Conservation (phyloP, 345 rosid genomes). For the Arabis hirsuta region DNA sequence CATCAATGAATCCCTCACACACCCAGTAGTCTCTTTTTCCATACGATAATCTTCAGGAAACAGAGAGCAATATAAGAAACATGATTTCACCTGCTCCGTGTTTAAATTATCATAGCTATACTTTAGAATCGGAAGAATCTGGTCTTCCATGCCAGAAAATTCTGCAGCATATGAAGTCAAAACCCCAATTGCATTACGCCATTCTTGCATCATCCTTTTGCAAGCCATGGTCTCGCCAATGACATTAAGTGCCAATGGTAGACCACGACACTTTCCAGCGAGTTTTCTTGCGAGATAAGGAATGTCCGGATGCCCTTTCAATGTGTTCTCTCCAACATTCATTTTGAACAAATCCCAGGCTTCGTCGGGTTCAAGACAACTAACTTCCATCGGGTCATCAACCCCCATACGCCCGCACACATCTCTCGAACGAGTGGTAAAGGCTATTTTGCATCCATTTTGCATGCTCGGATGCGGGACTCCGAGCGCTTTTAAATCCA, state of each 20-base stretch:
- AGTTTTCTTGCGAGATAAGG: neutral
- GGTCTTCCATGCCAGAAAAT: constrained; percentile 27
- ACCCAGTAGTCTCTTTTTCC: constrained; percentile 41
- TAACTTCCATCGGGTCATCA: neutral
- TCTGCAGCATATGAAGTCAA: constrained; percentile 14
- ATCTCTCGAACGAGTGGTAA: constrained; percentile 28
- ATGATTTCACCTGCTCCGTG: neutral
- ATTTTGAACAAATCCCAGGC: neutral
- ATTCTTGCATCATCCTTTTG: constrained; percentile 31
- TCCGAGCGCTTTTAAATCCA: constrained; percentile 20
- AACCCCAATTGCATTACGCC: constrained; percentile 38
- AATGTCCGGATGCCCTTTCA: neutral
- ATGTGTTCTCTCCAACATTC: neutral
- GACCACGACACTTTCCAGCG: neutral
- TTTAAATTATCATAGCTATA: constrained; percentile 38
- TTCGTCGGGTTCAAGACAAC: neutral
- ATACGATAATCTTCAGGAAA: constrained; percentile 42
- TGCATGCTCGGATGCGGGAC: constrained; percentile 14
- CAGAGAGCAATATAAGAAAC: constrained; percentile 52
- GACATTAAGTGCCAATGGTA: constrained; percentile 8
- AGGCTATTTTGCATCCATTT: constrained; percentile 12
- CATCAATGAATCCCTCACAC: constrained; percentile 29
- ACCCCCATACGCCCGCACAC: constrained; percentile 32
- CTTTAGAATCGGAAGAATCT: constrained; percentile 41
- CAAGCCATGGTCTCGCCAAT: constrained; percentile 15